Evolutionary conservation across 2,329 filamentous ascomycete species (phyloP).

Genomic region (Emmonsia crescens): DNA sequence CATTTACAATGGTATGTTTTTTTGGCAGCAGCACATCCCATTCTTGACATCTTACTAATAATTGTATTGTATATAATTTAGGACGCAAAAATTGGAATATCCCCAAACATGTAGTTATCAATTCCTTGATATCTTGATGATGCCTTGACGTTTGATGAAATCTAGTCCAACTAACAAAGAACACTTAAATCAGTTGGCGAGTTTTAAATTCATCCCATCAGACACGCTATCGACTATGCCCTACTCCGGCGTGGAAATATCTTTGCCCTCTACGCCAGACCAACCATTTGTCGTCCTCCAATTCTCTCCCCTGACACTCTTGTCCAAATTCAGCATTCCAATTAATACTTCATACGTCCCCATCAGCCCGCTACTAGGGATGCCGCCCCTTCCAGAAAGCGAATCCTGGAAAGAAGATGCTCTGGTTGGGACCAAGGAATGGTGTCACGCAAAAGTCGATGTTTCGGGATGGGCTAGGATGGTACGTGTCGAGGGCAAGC

Average conservation of each 20-base stretch:
- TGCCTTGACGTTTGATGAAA: not conserved
- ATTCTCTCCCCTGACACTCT: not conserved
- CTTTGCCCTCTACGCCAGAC: not conserved
- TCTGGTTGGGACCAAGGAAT: not conserved
- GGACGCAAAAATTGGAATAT: slow-evolving; percentile 4
- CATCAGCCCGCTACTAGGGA: not conserved
- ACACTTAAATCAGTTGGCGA: not conserved
- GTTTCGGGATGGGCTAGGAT: slow-evolving; percentile 1
- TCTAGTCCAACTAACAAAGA: not conserved
- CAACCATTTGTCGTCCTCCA: slow-evolving; percentile 1
- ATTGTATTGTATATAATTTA: not conserved
- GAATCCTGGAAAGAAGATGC: not conserved
- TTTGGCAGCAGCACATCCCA: not conserved
- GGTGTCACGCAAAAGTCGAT: not conserved
- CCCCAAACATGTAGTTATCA: not conserved
- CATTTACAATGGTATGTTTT: not conserved
- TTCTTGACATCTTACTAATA: not conserved
- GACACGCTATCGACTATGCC: not conserved
- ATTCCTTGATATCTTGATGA: not conserved
- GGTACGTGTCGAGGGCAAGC: not conserved
- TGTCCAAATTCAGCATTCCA: not conserved
- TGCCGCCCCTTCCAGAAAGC: not conserved
- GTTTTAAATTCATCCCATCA: slow-evolving; percentile 1
- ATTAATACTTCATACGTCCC: not conserved
- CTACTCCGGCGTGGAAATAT: not conserved